Evolutionary conservation across 257 asterid genomes (phyloP).

Genomic region (Fraxinus cuspidata): DNA sequence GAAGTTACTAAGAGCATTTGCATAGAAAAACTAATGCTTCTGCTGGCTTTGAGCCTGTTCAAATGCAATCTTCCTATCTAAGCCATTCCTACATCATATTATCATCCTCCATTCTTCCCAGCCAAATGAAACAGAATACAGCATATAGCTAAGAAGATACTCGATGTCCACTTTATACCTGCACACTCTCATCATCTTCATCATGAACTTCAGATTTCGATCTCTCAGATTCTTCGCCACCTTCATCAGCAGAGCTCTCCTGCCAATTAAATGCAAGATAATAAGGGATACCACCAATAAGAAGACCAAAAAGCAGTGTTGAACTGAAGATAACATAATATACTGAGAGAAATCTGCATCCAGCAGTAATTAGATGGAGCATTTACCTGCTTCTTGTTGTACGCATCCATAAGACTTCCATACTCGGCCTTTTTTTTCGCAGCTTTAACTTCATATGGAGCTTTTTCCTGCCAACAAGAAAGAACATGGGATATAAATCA

Average conservation of each 20-base stretch:
- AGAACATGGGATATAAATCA: neutral
- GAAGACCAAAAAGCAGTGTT: neutral
- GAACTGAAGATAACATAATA: neutral
- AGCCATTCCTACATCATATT: no score
- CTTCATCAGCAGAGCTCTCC: conserved; percentile 94
- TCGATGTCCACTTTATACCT: conserved; percentile 41
- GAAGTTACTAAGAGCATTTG: neutral
- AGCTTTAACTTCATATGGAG: conserved; percentile 97
- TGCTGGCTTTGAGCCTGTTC: no score
- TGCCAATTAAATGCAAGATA: conserved; percentile 32
- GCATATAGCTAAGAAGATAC: neutral
- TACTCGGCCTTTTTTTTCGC: conserved; percentile 79
- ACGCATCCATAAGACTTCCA: conserved; percentile 74
- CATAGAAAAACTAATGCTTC: no score
- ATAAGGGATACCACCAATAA: neutral
- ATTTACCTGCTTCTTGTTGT: conserved; percentile 81
- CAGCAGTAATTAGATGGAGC: neutral
- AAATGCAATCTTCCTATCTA: no score
- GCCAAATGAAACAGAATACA: neutral
- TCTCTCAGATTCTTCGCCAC: conserved; percentile 71
- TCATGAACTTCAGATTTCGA: conserved; percentile 70
- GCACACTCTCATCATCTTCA: conserved; percentile 64
- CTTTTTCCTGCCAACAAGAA: conserved; percentile 69
- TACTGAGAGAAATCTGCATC: neutral
- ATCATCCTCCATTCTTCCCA: no score